Percentiles rank a stretch among this genome's conserved stretches.
These are phyloP conservation scores for Takashimella koratensis DNA, from an alignment of 1,284 basidiomycete genomes.

Conservation along the genomic window DNA sequence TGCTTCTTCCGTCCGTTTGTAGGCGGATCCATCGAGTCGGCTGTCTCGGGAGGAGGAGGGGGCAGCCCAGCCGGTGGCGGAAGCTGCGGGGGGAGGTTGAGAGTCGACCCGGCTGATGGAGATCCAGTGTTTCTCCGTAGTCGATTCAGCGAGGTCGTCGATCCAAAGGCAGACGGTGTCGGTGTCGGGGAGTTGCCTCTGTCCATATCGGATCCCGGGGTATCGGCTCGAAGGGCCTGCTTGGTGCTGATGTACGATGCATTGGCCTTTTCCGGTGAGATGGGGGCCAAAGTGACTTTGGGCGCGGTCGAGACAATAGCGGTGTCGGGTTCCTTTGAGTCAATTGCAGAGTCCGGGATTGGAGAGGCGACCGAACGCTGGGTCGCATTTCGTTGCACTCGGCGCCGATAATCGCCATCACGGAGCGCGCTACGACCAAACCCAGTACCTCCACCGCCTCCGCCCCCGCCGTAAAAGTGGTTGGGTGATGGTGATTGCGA, in stretches of 20 bases:
- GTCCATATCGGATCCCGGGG: background rate
- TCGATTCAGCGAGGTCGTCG: background rate
- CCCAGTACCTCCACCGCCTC: background rate
- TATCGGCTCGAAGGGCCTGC: background rate
- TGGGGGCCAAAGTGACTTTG: background rate
- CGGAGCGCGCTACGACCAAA: background rate
- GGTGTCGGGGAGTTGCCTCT: background rate
- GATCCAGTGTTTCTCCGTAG: background rate
- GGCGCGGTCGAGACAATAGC: background rate
- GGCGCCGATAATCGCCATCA: background rate
- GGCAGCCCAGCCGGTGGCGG: background rate
- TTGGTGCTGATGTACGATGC: conserved; percentile 6
- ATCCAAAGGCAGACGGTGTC: background rate
- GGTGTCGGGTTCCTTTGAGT: background rate
- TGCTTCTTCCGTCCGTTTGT: conserved; percentile 8
- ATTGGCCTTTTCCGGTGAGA: conserved; percentile 15
- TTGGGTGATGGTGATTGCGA: conserved; percentile 1
- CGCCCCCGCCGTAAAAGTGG: background rate
- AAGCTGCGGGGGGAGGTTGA: background rate
- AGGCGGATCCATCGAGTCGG: background rate
- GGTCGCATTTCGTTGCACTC: background rate
- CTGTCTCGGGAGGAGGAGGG: background rate
- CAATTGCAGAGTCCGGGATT: background rate
- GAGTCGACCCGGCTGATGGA: background rate
- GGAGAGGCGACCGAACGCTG: background rate